A percentile compares a stretch with the other conserved stretches of the same genome.
Evolutionary conservation across 2,329 filamentous ascomycete genomes (phyloP).

Genomic region (Chrysoporthe cubensis): DNA sequence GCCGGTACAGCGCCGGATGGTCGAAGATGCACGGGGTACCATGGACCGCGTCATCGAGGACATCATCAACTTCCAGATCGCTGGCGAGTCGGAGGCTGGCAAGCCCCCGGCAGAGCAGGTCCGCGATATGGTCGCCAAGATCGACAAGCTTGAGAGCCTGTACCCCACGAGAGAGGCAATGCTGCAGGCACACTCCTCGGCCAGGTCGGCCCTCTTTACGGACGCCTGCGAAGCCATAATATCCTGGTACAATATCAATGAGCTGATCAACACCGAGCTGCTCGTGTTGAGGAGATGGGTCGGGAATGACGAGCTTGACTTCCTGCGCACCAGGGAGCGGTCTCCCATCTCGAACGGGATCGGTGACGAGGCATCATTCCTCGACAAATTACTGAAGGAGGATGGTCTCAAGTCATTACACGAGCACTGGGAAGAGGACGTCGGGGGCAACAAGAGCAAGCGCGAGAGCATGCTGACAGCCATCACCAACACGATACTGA

Average conservation of each 20-base stretch:
- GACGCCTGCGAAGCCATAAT: conserved; percentile 88
- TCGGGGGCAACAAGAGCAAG: conserved; percentile 44
- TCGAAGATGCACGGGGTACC: conserved; percentile 79
- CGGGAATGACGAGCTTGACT: conserved; percentile 93
- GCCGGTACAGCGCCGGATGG: conserved; percentile 81
- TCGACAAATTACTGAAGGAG: conserved; percentile 93
- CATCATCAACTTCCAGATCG: conserved; percentile 91
- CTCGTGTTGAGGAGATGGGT: conserved; percentile 94
- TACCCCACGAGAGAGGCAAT: conserved; percentile 83
- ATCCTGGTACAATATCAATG: conserved; percentile 95
- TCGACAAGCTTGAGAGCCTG: conserved; percentile 83
- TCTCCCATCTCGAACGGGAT: conserved; percentile 74
- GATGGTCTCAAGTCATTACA: conserved; percentile 92
- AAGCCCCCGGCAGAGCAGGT: conserved; percentile 89
- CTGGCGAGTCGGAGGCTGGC: conserved; percentile 88
- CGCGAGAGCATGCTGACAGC: conserved; percentile 80
- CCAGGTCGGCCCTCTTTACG: conserved; percentile 75
- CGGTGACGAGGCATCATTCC: conserved; percentile 87
- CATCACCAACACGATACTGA: conserved; percentile 84
- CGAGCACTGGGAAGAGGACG: conserved; percentile 61
- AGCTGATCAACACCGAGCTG: conserved; percentile 93
- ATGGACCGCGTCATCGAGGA: conserved; percentile 80
- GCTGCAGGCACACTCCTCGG: conserved; percentile 73
- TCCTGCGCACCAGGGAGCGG: conserved; percentile 72
- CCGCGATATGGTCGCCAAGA: conserved; percentile 83